phyloP scores from a whole-genome alignment of 2,329 filamentous ascomycete genomes.

The Colletotrichum camelliae region DNA sequence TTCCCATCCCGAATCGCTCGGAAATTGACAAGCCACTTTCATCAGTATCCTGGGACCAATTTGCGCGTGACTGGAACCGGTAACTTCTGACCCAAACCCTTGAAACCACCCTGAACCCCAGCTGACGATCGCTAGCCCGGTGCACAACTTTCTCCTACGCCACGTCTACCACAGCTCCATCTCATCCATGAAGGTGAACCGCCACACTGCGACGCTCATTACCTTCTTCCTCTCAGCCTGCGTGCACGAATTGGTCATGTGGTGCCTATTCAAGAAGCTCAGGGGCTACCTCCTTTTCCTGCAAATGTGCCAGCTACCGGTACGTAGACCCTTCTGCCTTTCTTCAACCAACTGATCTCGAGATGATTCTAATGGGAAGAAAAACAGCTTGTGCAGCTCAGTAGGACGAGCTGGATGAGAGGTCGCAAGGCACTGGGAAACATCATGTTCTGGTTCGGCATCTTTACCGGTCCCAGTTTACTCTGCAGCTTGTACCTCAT shows the following conservation, averaged over 20 bases:
- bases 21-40: not conserved
- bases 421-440: constrained; percentile 71
- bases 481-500: constrained; percentile 66
- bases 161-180: constrained; percentile 84
- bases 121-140: constrained; percentile 51
- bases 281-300: constrained; percentile 75
- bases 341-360: not conserved
- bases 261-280: constrained; percentile 79
- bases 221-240: constrained; percentile 77
- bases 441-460: constrained; percentile 77
- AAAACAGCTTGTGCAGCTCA: constrained; percentile 64
- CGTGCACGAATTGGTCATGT: constrained; percentile 80
- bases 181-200: constrained; percentile 72
- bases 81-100: not conserved
- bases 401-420: constrained; percentile 69
- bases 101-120: not conserved
- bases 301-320: constrained; percentile 77
- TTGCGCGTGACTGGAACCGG: constrained; percentile 80
- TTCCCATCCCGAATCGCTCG: not conserved
- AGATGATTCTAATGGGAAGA: not conserved
- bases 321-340: constrained; percentile 30
- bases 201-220: constrained; percentile 74
- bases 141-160: constrained; percentile 78
- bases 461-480: constrained; percentile 78
- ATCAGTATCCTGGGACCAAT: constrained; percentile 73